These are phyloP conservation scores for Calonectria hawksworthii DNA, from an alignment of 2,329 filamentous ascomycete genomes.

Conservation along the genomic window DNA sequence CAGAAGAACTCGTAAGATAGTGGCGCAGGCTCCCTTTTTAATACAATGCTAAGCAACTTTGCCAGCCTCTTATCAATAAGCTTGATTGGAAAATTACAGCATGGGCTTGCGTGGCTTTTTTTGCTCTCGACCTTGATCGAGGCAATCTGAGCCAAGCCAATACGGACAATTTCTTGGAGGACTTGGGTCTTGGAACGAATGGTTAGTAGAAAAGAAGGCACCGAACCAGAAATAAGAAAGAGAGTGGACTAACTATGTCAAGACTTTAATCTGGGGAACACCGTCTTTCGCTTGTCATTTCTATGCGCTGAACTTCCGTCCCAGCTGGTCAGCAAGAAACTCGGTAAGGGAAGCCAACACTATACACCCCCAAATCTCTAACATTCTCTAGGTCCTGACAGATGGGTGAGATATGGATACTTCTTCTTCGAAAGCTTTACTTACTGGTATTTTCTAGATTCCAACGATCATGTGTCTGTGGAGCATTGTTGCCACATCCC, in stretches of 20 bases:
- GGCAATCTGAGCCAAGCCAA: conserved; percentile 62
- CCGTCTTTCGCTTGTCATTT: conserved; percentile 50
- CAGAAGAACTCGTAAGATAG: conserved; percentile 47
- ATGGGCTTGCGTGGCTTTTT: conserved; percentile 58
- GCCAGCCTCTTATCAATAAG: conserved; percentile 51
- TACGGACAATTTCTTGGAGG: conserved; percentile 61
- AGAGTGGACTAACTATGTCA: background rate
- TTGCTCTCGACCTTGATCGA: conserved; percentile 62
- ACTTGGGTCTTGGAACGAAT: conserved; percentile 59
- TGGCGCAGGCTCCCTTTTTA: conserved; percentile 4
- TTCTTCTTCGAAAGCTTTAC: background rate
- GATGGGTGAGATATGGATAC: conserved; percentile 55
- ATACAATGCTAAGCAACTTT: background rate
- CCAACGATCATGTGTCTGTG: conserved; percentile 69
- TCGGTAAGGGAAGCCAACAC: conserved; percentile 39
- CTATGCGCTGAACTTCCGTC: conserved; percentile 64
- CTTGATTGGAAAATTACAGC: conserved; percentile 59
- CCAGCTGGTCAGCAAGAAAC: conserved; percentile 70
- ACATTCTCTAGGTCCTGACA: conserved; percentile 60
- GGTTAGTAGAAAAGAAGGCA: conserved; percentile 30
- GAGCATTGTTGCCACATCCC: conserved; percentile 65
- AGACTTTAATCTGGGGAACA: conserved; percentile 53
- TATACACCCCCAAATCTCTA: background rate
- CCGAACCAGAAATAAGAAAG: no score
- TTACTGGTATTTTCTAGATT: conserved; percentile 50